Evolutionary conservation across 2,329 filamentous ascomycete species (phyloP).

Genomic region (Seiridium cupressi): DNA sequence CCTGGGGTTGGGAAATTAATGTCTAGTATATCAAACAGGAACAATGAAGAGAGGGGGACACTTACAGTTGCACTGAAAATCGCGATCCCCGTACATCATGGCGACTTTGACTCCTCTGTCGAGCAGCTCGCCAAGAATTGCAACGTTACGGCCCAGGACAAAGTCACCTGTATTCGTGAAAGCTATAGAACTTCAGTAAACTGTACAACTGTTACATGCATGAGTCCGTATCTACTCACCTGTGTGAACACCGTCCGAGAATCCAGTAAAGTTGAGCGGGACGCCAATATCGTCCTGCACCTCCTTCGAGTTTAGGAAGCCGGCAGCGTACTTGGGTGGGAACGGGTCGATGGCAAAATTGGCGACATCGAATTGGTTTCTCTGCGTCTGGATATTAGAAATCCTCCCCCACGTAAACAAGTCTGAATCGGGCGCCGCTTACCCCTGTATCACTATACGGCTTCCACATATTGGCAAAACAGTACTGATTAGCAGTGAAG

Average conservation of each 20-base stretch:
- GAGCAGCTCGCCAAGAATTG: slow-evolving; percentile 2
- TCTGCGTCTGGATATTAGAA: background rate
- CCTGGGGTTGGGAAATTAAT: background rate
- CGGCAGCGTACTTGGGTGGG: slow-evolving; percentile 47
- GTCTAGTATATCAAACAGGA: no score
- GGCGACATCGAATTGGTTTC: slow-evolving; percentile 48
- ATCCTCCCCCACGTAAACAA: background rate
- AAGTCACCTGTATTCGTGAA: background rate
- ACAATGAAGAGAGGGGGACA: no score
- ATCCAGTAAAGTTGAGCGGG: slow-evolving; percentile 52
- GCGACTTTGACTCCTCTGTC: slow-evolving; percentile 1
- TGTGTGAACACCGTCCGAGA: background rate
- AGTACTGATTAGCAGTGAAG: background rate
- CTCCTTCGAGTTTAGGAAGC: slow-evolving; percentile 52
- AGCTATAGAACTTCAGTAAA: background rate
- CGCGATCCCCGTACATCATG: slow-evolving; percentile 3
- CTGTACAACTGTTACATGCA: background rate
- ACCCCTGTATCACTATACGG: background rate
- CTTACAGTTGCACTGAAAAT: slow-evolving; percentile 8
- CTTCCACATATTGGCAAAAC: background rate
- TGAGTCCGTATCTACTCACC: background rate
- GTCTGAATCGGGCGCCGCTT: background rate
- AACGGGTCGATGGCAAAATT: slow-evolving; percentile 44
- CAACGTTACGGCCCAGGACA: background rate
- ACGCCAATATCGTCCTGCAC: slow-evolving; percentile 57